A percentile compares a stretch with the other conserved stretches of the same genome.
Conservation (phyloP, 805 yeast species). For the Priceomyces medius region DNA sequence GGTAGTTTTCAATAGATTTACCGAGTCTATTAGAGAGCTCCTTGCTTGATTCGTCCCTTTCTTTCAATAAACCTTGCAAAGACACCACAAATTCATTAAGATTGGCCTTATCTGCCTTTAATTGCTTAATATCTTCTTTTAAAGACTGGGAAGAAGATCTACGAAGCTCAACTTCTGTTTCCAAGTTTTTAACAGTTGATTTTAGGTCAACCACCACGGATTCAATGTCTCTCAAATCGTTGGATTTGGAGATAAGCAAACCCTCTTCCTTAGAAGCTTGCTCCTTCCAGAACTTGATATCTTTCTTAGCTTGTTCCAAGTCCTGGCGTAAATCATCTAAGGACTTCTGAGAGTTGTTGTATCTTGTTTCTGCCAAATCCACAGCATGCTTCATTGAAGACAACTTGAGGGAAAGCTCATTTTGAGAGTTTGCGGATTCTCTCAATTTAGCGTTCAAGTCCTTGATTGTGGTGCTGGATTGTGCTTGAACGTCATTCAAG, state of each 20-base stretch:
- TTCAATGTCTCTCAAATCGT: slow-evolving; percentile 57
- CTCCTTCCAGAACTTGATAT: slow-evolving; percentile 38
- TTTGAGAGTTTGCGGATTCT: slow-evolving; percentile 24
- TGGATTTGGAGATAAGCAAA: slow-evolving; percentile 30
- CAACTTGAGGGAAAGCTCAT: slow-evolving; percentile 47
- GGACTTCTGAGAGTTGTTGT: slow-evolving; percentile 36
- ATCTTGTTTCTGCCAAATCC: slow-evolving; percentile 55
- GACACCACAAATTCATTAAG: slow-evolving; percentile 57
- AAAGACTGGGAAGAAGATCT: slow-evolving; percentile 49
- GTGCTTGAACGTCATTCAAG: slow-evolving; percentile 31
- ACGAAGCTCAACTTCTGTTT: slow-evolving; percentile 56
- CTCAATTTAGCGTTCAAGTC: slow-evolving; percentile 42
- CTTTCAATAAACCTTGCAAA: slow-evolving; percentile 60
- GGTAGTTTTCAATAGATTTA: slow-evolving; percentile 48
- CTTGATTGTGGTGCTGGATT: slow-evolving; percentile 43
- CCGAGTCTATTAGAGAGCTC: slow-evolving; percentile 51
- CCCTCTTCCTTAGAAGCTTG: slow-evolving; percentile 42
- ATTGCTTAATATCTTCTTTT: slow-evolving; percentile 48
- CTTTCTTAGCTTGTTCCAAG: slow-evolving; percentile 25
- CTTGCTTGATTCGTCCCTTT: slow-evolving; percentile 53
- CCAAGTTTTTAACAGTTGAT: slow-evolving; percentile 46
- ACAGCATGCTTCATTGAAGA: slow-evolving; percentile 56
- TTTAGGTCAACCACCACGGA: slow-evolving; percentile 43
- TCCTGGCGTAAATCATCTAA: slow-evolving; percentile 30
- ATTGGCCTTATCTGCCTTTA: slow-evolving; percentile 58